These are phyloP conservation scores for Chondrostereum purpureum DNA, from an alignment of 1,284 basidiomycete genomes.

Conservation along the genomic window DNA sequence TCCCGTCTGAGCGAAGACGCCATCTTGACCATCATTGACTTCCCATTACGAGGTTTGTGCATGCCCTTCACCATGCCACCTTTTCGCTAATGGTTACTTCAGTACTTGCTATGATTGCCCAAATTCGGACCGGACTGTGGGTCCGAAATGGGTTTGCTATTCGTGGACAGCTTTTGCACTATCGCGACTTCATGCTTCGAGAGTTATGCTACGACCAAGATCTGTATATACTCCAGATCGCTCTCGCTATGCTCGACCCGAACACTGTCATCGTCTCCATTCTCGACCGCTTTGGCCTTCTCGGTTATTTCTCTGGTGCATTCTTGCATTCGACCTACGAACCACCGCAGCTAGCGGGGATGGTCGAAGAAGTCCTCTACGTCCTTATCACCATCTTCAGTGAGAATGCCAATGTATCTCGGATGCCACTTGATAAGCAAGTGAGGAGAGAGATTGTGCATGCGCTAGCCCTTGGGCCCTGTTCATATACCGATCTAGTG, in stretches of 20 bases:
- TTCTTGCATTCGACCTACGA: conserved; percentile 60
- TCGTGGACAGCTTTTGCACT: conserved; percentile 93
- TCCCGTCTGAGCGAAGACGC: conserved; percentile 54
- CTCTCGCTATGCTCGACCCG: conserved; percentile 76
- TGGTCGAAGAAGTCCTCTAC: conserved; percentile 91
- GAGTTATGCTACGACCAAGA: conserved; percentile 98
- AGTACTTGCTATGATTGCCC: conserved; percentile 88
- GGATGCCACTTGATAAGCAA: conserved; percentile 59
- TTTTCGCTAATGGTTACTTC: conserved; percentile 4
- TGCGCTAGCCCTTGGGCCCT: conserved; percentile 82
- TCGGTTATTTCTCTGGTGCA: conserved; percentile 72
- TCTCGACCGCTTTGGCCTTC: conserved; percentile 84
- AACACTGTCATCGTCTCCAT: conserved; percentile 79
- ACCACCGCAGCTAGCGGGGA: conserved; percentile 64
- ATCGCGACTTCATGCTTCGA: conserved; percentile 92
- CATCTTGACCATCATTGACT: conserved; percentile 73
- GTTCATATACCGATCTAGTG: conserved; percentile 87
- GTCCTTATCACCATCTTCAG: conserved; percentile 84
- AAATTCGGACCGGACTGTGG: conserved; percentile 94
- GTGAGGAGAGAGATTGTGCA: conserved; percentile 88
- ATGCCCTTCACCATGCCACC: not conserved
- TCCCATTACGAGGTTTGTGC: conserved; percentile 73
- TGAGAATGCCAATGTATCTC: conserved; percentile 75
- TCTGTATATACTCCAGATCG: conserved; percentile 85
- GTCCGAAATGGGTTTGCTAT: conserved; percentile 96